Base-by-base conservation (phyloP, 306 rosid genomes). In the Acacia acuminata region DNA sequence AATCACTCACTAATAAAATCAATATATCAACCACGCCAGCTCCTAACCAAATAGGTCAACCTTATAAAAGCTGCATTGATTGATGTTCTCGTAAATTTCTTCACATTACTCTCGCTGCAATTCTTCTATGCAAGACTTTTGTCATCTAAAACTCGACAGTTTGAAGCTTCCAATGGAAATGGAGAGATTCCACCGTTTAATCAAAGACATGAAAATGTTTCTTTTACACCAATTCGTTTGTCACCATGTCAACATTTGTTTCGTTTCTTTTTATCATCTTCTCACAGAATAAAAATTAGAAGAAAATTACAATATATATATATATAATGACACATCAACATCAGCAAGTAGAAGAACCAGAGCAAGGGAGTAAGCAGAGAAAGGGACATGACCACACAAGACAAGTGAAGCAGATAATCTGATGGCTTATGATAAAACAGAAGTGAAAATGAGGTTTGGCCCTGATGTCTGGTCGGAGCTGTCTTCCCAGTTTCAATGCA, bases 391-490 rank as follows among this genome's bases (percentile, higher is more conserved):
- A 56, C 15, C 48, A 19, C 79, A 7, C 22, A 36, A 75, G 56
- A 75, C 68, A 75, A 66, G 19, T 51, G 36, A 38, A 47, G 25
- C 10, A 75, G 79, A 10, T n/a, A 36, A 13, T 13, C 8, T n/a
- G n/a, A n/a, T 36, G 71, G 22, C 5, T 8, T 15, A 42, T 4
- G 51, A 34, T 24, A 38, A 19, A n/a, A 58, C 44, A 25, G 10
- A 9, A 60, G 19, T 36, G 30, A 50, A 25, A 16, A 19, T 55
- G 66, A 22, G 66, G 69, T n/a, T 76, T 40, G 56, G 34, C 12
- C 15, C 14, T 58, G 47, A 53, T 51, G 78, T 75, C 47, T 75
- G 65, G 67, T 75, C 13, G 30, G 65, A 36, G 50, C 67, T n/a
- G 34, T 10, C 38, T 47, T 75, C 58, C 67, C 14, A 55, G 0